A percentile compares a stretch with the other conserved stretches of the same genome.
Conservation (phyloP, 2,329 filamentous ascomycete genomes). For the Colletotrichum sansevieriae region DNA sequence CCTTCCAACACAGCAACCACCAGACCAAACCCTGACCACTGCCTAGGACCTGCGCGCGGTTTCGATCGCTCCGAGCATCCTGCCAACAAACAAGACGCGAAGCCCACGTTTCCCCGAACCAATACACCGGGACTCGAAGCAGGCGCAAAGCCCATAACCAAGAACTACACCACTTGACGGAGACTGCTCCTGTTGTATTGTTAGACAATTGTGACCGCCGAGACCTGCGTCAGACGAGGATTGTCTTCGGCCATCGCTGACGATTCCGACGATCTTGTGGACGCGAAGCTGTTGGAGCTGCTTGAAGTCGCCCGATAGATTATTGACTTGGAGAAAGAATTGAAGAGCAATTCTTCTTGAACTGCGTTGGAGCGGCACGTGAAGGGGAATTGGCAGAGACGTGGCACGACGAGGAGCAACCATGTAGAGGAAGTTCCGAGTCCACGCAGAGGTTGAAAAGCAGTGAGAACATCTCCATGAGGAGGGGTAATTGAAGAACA, state of each 20-base stretch:
- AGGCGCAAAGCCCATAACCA: constrained; percentile 1
- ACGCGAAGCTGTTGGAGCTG: constrained; percentile 2
- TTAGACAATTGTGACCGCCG: background rate
- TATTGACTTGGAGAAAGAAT: background rate
- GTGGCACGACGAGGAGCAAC: no score
- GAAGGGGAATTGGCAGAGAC: no score
- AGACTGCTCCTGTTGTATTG: background rate
- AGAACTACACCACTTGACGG: background rate
- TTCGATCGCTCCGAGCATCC: background rate
- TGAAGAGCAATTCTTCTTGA: background rate
- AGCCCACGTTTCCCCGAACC: background rate
- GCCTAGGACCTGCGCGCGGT: background rate
- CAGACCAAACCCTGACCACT: constrained; percentile 4
- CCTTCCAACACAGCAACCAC: background rate
- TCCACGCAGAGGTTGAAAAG: no score
- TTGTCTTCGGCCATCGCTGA: constrained; percentile 1
- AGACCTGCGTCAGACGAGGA: constrained; percentile 2
- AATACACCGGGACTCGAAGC: background rate
- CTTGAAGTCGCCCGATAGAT: background rate
- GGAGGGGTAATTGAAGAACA: no score
- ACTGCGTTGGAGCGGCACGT: background rate
- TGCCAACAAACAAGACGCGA: background rate
- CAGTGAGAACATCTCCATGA: no score
- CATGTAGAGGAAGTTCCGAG: no score
- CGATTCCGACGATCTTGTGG: background rate